Conservation (phyloP, 116 monocot genomes). For the Trichopus zeylanicus region DNA sequence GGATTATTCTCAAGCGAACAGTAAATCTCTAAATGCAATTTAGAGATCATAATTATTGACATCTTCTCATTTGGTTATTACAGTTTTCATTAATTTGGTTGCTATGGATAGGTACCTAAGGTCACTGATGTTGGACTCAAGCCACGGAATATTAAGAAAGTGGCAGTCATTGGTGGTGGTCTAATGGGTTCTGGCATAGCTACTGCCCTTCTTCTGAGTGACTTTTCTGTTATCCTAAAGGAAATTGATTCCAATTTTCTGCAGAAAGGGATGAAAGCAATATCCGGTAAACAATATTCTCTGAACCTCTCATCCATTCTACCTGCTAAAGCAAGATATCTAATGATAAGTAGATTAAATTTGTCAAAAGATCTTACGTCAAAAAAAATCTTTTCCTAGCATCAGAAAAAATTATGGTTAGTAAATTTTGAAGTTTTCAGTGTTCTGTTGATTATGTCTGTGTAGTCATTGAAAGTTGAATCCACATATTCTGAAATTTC, state of each 20-base stretch:
- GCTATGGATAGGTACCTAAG: slow-evolving; percentile 57
- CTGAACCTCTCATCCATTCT: too few relatives aligned
- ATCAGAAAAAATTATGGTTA: neutral
- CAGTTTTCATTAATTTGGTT: neutral
- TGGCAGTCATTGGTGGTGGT: slow-evolving; percentile 97
- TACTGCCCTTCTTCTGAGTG: slow-evolving; percentile 65
- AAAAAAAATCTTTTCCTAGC: too few relatives aligned
- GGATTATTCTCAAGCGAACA: too few relatives aligned
- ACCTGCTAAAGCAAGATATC: too few relatives aligned
- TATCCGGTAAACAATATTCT: slow-evolving; percentile 42
- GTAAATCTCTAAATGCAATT: too few relatives aligned
- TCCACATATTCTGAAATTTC: neutral
- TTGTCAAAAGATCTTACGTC: too few relatives aligned
- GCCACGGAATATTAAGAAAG: slow-evolving; percentile 71
- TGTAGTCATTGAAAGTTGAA: neutral
- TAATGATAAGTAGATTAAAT: too few relatives aligned
- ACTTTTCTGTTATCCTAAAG: slow-evolving; percentile 74
- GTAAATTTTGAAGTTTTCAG: neutral
- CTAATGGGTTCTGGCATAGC: slow-evolving; percentile 99
- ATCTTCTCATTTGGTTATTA: too few relatives aligned
- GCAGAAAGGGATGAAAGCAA: slow-evolving; percentile 69
- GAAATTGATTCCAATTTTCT: slow-evolving; percentile 69
- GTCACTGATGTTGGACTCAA: slow-evolving; percentile 82
- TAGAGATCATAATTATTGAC: too few relatives aligned
- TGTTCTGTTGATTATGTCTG: neutral